Evolutionary conservation across 495 filamentous ascomycete genomes (phyloP).

Genomic region (Neurospora sp.): DNA sequence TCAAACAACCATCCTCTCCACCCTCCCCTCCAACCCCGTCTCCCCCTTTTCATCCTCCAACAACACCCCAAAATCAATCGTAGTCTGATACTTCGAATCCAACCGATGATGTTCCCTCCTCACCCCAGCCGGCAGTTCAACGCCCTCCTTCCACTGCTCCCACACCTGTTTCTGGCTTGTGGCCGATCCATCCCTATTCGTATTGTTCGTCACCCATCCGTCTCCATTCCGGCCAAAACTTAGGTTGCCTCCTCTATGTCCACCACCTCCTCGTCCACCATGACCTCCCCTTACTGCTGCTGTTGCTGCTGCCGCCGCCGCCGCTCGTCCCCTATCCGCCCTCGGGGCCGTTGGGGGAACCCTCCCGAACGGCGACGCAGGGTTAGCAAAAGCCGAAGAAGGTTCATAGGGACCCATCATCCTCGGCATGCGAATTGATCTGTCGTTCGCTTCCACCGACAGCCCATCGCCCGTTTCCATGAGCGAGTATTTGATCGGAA

Average conservation of each 20-base stretch:
- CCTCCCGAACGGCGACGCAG: neutral
- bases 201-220: neutral
- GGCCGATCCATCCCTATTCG: neutral
- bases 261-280: neutral
- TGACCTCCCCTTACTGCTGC: neutral
- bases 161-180: neutral
- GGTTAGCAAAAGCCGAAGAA: neutral
- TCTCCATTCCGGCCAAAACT: neutral
- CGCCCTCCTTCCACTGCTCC: neutral
- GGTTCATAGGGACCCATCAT: constrained; percentile 3
- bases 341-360: neutral
- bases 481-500: constrained; percentile 4
- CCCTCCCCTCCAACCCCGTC: neutral
- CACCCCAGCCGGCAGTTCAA: neutral
- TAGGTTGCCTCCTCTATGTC: neutral
- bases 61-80: neutral
- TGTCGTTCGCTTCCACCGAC: constrained; percentile 11
- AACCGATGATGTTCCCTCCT: neutral
- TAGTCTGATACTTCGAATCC: neutral
- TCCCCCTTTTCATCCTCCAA: neutral
- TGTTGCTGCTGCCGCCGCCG: neutral
- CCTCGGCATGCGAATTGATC: constrained; percentile 12
- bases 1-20: neutral
- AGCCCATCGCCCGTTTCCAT: constrained; percentile 23
- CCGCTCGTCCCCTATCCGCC: neutral